Base-by-base conservation (phyloP, 1,284 basidiomycete species). In the Psilocybe mexicana region DNA sequence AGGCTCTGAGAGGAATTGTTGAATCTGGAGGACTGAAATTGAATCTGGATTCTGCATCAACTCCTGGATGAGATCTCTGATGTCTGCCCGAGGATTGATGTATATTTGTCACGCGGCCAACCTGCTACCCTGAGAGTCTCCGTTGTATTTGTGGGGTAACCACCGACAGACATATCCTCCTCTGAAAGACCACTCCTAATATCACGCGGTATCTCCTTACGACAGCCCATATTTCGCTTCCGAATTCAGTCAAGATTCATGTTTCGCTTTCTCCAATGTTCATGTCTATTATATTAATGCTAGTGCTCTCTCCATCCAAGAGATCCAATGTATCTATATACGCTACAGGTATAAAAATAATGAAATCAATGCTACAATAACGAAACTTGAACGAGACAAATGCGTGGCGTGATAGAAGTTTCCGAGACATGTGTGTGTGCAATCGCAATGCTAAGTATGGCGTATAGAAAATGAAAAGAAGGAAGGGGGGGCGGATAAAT, bases 81-180 rank as follows among this genome's bases (percentile, higher is more conserved):
- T 56, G 48, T 30, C 46, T 55, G 48, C 49, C 54, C 55, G 55
- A 51, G 55, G 55, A 51, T 49, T 56, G 55, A 51, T 51, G 49
- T 55, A 49, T 36, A 33, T 33, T 43, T 44, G 57, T 59, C 57
- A 59, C 57, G 57, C 11, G 43, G 57, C 49, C 53, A 59, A 59
- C 55, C 43, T 35, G 30, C 28, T 47, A 47, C 57, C 48, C 57
- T 55, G 57, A 43, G 43, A 47, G 33, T 24, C 28, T 30, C 14
- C 26, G 43, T 18, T 53, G 48, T 54, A 53, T 43, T 51, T 58
- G 51, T 51, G 56, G 56, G 56, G 56, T 57, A 53, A 38, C 51
- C 40, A 38, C 51, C 33, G 43, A 46, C 44, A 28, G 8, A 8
- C 8, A 33, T 8, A 6, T 33, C 30, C 44, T 46, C 25, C 25